A percentile compares a stretch with the other conserved stretches of the same genome.
Evolutionary conservation across 805 yeast species (phyloP).

Genomic region (Saturnispora galanensis): DNA sequence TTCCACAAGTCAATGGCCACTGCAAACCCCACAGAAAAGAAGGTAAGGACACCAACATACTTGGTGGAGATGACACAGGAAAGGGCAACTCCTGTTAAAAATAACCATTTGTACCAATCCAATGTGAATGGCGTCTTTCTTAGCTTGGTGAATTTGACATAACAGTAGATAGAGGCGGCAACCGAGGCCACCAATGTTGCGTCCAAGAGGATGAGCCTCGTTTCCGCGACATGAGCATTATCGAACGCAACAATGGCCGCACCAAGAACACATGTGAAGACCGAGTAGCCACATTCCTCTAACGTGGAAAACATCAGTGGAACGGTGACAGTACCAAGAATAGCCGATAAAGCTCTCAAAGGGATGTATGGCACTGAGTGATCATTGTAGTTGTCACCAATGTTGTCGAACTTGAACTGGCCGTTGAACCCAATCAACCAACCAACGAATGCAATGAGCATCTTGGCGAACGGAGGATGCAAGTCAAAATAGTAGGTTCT

Average conservation of each 20-base stretch:
- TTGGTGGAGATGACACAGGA: slow-evolving; percentile 93
- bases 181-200: slow-evolving; percentile 80
- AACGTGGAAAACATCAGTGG: slow-evolving; percentile 78
- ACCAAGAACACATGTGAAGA: slow-evolving; percentile 71
- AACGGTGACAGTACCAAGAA: slow-evolving; percentile 73
- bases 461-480: slow-evolving; percentile 96
- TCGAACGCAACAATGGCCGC: slow-evolving; percentile 71
- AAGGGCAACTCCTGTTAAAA: slow-evolving; percentile 71
- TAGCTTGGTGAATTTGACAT: slow-evolving; percentile 68
- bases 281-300: slow-evolving; percentile 74
- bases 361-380: slow-evolving; percentile 82
- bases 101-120: slow-evolving; percentile 84
- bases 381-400: slow-evolving; percentile 73
- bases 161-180: slow-evolving; percentile 68
- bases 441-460: slow-evolving; percentile 85
- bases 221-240: slow-evolving; percentile 83
- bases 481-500: slow-evolving; percentile 91
- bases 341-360: slow-evolving; percentile 67
- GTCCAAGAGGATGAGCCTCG: slow-evolving; percentile 84
- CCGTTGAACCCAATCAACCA: slow-evolving; percentile 87
- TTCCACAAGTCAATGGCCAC: slow-evolving; percentile 84
- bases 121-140: slow-evolving; percentile 55
- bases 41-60: slow-evolving; percentile 92
- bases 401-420: slow-evolving; percentile 79
- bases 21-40: slow-evolving; percentile 76